These are phyloP conservation scores for Calonectria montana DNA, from an alignment of 2,329 filamentous ascomycete species.

Conservation along the genomic window DNA sequence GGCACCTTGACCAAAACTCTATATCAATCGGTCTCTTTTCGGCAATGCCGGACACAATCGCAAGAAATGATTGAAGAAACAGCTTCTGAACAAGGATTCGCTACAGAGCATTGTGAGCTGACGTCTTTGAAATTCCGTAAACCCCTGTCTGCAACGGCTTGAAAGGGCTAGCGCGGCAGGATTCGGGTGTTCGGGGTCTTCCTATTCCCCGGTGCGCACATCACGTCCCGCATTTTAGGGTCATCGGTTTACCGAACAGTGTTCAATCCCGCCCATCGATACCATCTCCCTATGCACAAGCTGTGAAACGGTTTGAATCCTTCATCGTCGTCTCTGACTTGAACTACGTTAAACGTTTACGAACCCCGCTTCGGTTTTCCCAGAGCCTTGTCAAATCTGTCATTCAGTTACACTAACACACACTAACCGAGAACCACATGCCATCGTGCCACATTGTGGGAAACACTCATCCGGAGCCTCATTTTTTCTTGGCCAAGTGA, in stretches of 20 bases:
- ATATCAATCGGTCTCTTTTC: not conserved
- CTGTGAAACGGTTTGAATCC: not conserved
- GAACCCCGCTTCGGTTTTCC: not conserved
- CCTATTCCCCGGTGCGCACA: conserved; percentile 9
- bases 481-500: not conserved
- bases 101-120: not conserved
- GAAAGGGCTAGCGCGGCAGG: not conserved
- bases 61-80: not conserved
- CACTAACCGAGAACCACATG: not conserved
- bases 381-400: not conserved
- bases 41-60: not conserved
- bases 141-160: not conserved
- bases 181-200: conserved; percentile 22
- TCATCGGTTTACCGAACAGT: not conserved
- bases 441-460: not conserved
- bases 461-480: not conserved
- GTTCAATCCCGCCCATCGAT: not conserved
- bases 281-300: not conserved
- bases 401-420: not conserved
- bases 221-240: conserved; percentile 2
- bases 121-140: not conserved
- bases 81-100: not conserved
- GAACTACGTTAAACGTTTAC: not conserved
- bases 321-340: not conserved
- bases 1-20: not conserved